These are phyloP conservation scores for Xeromyces bisporus DNA, from an alignment of 495 filamentous ascomycete species.

Conservation along the genomic window DNA sequence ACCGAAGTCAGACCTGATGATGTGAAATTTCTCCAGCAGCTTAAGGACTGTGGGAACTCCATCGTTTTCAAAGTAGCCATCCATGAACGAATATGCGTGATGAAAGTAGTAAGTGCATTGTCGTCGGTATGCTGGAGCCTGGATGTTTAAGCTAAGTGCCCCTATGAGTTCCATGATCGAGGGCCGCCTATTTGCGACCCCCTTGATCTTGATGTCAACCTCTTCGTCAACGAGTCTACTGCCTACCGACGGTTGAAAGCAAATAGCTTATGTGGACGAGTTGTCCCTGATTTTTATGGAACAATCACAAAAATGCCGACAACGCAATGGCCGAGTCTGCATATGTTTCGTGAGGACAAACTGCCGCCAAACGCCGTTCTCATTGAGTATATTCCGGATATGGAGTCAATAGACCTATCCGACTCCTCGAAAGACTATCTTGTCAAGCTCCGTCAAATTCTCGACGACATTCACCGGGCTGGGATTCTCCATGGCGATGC, in stretches of 20 bases:
- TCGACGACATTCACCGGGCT: conserved; percentile 9
- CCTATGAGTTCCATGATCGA: conserved; percentile 10
- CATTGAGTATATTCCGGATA: conserved; percentile 12
- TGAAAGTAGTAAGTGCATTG: conserved; percentile 11
- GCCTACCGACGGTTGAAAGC: conserved; percentile 11
- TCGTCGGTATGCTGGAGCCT: neutral
- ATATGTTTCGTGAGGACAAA: conserved; percentile 9
- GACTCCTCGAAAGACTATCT: conserved; percentile 5
- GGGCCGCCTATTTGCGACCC: conserved; percentile 3
- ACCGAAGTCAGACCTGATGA: no score
- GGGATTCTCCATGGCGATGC: conserved; percentile 9
- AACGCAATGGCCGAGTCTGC: conserved; percentile 6
- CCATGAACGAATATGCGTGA: conserved; percentile 5
- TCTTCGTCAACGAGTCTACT: conserved; percentile 8
- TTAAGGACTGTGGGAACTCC: conserved; percentile 6
- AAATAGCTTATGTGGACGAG: conserved; percentile 10
- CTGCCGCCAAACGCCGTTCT: conserved; percentile 11
- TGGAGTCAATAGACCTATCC: conserved; percentile 8
- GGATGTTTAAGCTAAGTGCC: conserved; percentile 1
- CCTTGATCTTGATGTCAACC: conserved; percentile 6
- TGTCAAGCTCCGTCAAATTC: conserved; percentile 6
- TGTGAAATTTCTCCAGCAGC: conserved; percentile 7
- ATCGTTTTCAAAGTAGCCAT: conserved; percentile 8
- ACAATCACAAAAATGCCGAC: conserved; percentile 9
- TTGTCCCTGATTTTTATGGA: conserved; percentile 13